Base-by-base conservation (phyloP, 2,329 filamentous ascomycete species). In the Colletotrichum cuscutae region DNA sequence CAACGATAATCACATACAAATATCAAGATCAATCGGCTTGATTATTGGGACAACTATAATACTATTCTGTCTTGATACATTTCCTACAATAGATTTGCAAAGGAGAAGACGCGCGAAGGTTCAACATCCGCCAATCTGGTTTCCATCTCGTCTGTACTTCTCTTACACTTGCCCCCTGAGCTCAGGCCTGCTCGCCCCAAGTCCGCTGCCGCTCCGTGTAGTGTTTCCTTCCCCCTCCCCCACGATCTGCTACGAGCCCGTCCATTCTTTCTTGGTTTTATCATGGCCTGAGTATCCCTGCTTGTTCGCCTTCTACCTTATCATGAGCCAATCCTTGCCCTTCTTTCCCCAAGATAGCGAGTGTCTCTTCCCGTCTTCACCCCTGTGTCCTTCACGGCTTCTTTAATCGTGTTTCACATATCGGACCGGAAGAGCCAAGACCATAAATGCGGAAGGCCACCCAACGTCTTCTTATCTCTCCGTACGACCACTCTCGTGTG, bases 191-290 rank as follows among this genome's bases (percentile, higher is more conserved):
- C 24, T 46, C 28, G 28, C 35, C 64, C 24, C 42, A 7, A 53
- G 61, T 68, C 32, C 19, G 13, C n/a, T 22, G 12, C 57, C 64
- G 11, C 30, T 35, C 46, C 12, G 46, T 35, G 22, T 37, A 19
- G 42, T 49, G 15, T 49, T 49, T 49, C 8, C 32, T n/a, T 15
- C 42, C 19, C 15, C 56, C 42, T n/a, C n/a, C 53, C 32, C 12
- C 70, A 15, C 42, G 53, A 64, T 37, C 32, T 64, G 32, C 59
- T 59, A 30, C 24, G 42, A 32, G 52, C 52, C 53, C 65, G 59
- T 72, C 70, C 32, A n/a, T 64, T 69, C 59, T 69, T 59, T 11
- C 37, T 1, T 9, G 28, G 65, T 72, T 72, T 72, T 61, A 69
- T 26, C 32, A 26, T 72, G 30, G 26, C 24, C 52, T 58, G 30